These are phyloP conservation scores for Metschnikowia bowlesiae DNA, from an alignment of 805 yeast genomes.

Conservation along the genomic window DNA sequence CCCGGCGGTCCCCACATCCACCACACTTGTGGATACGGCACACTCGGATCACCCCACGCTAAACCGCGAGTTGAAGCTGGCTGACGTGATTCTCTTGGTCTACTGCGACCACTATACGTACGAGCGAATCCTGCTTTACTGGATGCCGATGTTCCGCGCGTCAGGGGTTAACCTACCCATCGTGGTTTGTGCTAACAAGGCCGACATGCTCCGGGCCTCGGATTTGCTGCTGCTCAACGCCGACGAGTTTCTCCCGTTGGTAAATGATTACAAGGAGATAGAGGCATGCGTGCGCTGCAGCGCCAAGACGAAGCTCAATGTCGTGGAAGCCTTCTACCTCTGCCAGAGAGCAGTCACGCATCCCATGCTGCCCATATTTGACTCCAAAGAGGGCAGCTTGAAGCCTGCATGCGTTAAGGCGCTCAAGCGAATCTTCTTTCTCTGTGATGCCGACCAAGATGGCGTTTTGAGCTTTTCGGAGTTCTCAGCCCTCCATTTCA, in stretches of 20 bases:
- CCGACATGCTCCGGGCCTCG: slow-evolving; percentile 46
- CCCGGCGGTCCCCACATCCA: slow-evolving; percentile 40
- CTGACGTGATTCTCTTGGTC: slow-evolving; percentile 92
- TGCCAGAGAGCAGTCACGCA: slow-evolving; percentile 92
- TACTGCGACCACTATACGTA: slow-evolving; percentile 93
- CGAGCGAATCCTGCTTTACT: slow-evolving; percentile 83
- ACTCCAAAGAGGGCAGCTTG: slow-evolving; percentile 79
- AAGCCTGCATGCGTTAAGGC: slow-evolving; percentile 78
- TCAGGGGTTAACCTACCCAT: slow-evolving; percentile 92
- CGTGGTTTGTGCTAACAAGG: slow-evolving; percentile 83
- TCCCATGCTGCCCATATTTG: slow-evolving; percentile 90
- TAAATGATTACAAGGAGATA: slow-evolving; percentile 89
- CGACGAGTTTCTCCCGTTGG: slow-evolving; percentile 81
- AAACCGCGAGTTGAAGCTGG: slow-evolving; percentile 70
- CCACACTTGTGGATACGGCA: slow-evolving; percentile 77
- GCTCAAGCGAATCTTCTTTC: slow-evolving; percentile 70
- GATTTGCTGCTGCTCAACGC: slow-evolving; percentile 39
- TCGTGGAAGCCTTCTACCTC: slow-evolving; percentile 85
- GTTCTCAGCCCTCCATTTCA: slow-evolving; percentile 61
- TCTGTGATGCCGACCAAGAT: slow-evolving; percentile 89
- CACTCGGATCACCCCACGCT: slow-evolving; percentile 57
- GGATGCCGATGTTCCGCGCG: slow-evolving; percentile 92
- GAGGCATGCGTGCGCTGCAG: slow-evolving; percentile 88
- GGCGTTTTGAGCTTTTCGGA: slow-evolving; percentile 73
- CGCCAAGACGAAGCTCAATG: slow-evolving; percentile 78